These are phyloP conservation scores for Russula sp. DNA, from an alignment of 768 basidiomycete genomes.

Conservation along the genomic window DNA sequence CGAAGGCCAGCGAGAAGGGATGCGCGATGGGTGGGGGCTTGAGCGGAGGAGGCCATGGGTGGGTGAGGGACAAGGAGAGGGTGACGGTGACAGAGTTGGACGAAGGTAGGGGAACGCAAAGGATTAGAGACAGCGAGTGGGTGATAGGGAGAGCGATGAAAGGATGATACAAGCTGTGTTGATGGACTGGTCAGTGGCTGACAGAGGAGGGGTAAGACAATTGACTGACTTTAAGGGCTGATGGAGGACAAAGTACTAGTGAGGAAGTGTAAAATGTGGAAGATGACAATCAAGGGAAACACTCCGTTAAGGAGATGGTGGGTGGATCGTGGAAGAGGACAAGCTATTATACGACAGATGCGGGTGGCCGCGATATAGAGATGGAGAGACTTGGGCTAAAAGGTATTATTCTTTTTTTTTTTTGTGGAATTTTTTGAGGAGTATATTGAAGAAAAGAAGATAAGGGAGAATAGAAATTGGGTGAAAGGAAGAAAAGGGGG, in stretches of 20 bases:
- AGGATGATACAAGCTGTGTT: constrained; percentile 33
- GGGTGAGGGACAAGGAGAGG: constrained; percentile 17
- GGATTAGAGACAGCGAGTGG: constrained; percentile 24
- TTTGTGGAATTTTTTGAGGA: constrained; percentile 13
- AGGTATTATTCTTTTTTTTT: not conserved
- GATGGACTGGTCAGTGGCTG: constrained; percentile 12
- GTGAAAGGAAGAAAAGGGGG: constrained; percentile 26
- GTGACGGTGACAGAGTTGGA: constrained; percentile 22
- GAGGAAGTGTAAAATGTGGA: constrained; percentile 23
- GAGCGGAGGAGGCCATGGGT: constrained; percentile 41
- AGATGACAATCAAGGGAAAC: not conserved
- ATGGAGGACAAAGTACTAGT: constrained; percentile 14
- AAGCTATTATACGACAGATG: constrained; percentile 22
- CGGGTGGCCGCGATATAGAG: constrained; percentile 18
- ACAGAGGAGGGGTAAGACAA: not conserved
- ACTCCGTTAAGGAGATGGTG: constrained; percentile 19
- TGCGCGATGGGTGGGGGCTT: constrained; percentile 53
- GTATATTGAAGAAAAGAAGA: constrained; percentile 13
- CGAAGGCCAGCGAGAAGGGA: constrained; percentile 85
- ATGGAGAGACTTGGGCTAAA: constrained; percentile 8
- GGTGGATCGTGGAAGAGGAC: constrained; percentile 16
- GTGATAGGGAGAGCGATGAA: constrained; percentile 23
- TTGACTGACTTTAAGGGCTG: constrained; percentile 10
- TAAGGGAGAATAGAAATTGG: constrained; percentile 22
- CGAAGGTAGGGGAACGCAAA: constrained; percentile 20